Percentiles rank a stretch among this genome's conserved stretches.
Evolutionary conservation across 257 asterid species (phyloP).

Genomic region (Penstemon barbatus): DNA sequence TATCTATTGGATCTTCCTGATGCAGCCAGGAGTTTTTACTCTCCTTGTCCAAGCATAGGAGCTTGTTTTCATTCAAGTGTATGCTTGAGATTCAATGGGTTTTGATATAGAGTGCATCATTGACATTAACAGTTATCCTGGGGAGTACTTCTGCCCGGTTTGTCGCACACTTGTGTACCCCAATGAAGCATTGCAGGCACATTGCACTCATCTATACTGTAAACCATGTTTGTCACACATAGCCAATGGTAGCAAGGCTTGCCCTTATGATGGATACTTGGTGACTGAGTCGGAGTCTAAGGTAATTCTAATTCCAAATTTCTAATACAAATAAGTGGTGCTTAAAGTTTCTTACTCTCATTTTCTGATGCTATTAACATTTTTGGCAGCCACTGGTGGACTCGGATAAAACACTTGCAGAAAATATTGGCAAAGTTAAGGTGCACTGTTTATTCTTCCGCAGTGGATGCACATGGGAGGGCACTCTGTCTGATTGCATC

Average conservation of each 20-base stretch:
- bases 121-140: slow-evolving; percentile 46
- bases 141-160: slow-evolving; percentile 92
- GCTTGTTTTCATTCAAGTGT: no score
- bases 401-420: slow-evolving; percentile 70
- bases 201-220: slow-evolving; percentile 91
- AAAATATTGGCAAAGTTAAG: slow-evolving; percentile 75
- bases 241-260: slow-evolving; percentile 70
- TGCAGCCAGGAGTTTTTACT: no score
- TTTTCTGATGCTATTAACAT: slow-evolving; percentile 27
- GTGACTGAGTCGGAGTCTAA: slow-evolving; percentile 82
- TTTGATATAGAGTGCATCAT: no score
- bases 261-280: slow-evolving; percentile 92
- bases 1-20: no score
- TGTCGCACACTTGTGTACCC: slow-evolving; percentile 92
- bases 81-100: no score
- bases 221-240: slow-evolving; percentile 82
- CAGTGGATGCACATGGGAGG: slow-evolving; percentile 98
- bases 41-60: no score
- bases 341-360: slow-evolving; percentile 6
- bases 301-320: slow-evolving; percentile 40
- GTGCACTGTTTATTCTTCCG: slow-evolving; percentile 80
- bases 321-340: not conserved
- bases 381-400: slow-evolving; percentile 56
- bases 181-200: slow-evolving; percentile 78
- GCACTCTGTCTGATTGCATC: slow-evolving; percentile 64